Evolutionary conservation across 2,329 filamentous ascomycete species (phyloP), one percentile per base, ranked within the genome.

Genomic region (Trichoderma polysporum): DNA sequence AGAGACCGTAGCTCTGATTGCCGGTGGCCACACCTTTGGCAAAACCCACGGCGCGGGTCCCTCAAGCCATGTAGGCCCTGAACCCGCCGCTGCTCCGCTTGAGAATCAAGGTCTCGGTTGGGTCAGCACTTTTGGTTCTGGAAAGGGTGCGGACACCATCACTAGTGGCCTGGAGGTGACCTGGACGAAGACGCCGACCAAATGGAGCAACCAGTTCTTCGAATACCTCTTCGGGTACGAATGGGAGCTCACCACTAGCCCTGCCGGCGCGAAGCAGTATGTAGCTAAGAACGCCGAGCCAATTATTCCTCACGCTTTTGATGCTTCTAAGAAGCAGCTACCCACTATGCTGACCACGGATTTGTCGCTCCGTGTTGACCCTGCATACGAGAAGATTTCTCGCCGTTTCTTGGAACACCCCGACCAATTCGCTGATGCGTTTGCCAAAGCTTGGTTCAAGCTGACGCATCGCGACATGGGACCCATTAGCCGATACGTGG

Each of bases 381-480:
- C 89, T 2, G 81, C 72, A 8, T 94, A 91, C 80, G 88, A 91
- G 81, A 92, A 92, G 86, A 91, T 94, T 75, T 86, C 89, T 19
- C 86, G 88, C 62, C 85, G 84, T 73, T 93, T 88, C 85, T 81
- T 90, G 54, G 86, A 88, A 71, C 80, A 93, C 79, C 89, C 89
- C 1, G 84, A 90, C 53, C 79, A 91, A 81, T 84, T 93, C 45
- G 84, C 83, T 63, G 87, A 92, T 68, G 88, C 85, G 9, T 94
- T 93, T 74, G 83, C 85, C 25, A 86, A 87, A 58, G 91, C 91
- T 15, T 94, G 91, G 91, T 94, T 92, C 86, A 93, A 94, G 86
- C 85, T 94, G 49, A 83, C 91, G 37, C 91, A 94, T 81, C 90
- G 91, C 80, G 91, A 93, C 76, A 86, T 94, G 80, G 91, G 91